Base-by-base conservation (phyloP, 495 filamentous ascomycete genomes). In the Neurospora hispaniola region DNA sequence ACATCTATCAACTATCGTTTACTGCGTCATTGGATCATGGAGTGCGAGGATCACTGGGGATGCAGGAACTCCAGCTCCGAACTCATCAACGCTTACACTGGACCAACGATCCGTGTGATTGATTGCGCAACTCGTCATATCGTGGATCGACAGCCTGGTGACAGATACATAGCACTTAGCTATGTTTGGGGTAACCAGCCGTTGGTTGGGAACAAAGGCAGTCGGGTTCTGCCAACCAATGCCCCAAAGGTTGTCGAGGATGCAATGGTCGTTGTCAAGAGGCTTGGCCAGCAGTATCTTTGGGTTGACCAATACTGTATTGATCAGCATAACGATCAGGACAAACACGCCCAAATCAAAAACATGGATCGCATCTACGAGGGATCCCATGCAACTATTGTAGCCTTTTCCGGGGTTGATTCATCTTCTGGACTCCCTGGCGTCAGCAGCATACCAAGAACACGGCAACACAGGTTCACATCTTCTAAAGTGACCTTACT, bases 281-380 rank as follows among this genome's bases (percentile, higher is more conserved):
- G 23, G 18, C 39, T 75, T 11, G 74, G 74, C 0, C 48, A 48
- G 14, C 44, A 40, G 1, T 75, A 75, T 31, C 48, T 75, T 3
- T 75, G 74, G 74, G 72, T 75, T 0, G 72, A 73, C 23, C 72
- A 72, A 18, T 73, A 69, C 41, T 75, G 74, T 41, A 75, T 73
- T 38, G 12, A 73, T 10, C 74, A 73, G 20, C 35, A 70, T 10
- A n/a, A 75, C 18, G 14, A n/a, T 0, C 12, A 18, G 14, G 46
- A 74, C 38, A 72, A 72, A 41, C 39, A 69, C 3, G 48, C 11
- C 14, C 48, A 59, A 59, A 31, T 59, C 5, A 16, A 12, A 0
- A 59, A 59, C 23, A 59, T 59, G 48, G 48, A 31, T 31, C 48
- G 2, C 0, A 8, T 59, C 5, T 59, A 59, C 12, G 23, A 59